A percentile compares a stretch with the other conserved stretches of the same genome.
Conservation (phyloP, 129 eudicot genomes). For the Logfia minima region DNA sequence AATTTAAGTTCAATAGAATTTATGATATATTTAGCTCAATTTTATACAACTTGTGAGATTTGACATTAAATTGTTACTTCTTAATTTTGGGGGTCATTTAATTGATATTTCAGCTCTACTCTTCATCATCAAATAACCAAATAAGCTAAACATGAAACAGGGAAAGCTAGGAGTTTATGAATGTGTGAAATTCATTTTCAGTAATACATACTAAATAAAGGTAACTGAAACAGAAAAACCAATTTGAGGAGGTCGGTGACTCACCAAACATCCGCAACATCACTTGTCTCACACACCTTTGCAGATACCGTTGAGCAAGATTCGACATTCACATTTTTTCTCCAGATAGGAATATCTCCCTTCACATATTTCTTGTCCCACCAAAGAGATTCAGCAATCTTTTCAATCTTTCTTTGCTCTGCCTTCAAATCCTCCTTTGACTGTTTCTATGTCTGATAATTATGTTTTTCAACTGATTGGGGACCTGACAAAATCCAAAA, state of each 20-base stretch:
- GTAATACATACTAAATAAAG: neutral
- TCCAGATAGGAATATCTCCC: too few relatives aligned
- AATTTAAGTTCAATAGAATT: neutral
- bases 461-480: too few relatives aligned
- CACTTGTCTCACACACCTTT: slow-evolving; percentile 49
- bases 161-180: neutral
- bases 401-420: too few relatives aligned
- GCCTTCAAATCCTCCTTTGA: too few relatives aligned
- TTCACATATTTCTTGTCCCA: too few relatives aligned
- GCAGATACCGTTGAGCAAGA: slow-evolving; percentile 31
- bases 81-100: neutral
- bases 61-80: neutral
- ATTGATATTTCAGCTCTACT: neutral
- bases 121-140: too few relatives aligned
- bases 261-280: slow-evolving; percentile 82
- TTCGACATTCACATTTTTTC: too few relatives aligned
- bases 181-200: neutral
- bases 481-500: too few relatives aligned
- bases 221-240: neutral
- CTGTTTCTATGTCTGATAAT: too few relatives aligned
- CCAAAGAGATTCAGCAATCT: too few relatives aligned
- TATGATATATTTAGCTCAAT: neutral
- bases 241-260: slow-evolving; percentile 19
- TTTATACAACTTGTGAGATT: neutral
- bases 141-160: neutral